These are phyloP conservation scores for Pseudocercospora vitis DNA, from an alignment of 2,329 filamentous ascomycete species.

Conservation along the genomic window DNA sequence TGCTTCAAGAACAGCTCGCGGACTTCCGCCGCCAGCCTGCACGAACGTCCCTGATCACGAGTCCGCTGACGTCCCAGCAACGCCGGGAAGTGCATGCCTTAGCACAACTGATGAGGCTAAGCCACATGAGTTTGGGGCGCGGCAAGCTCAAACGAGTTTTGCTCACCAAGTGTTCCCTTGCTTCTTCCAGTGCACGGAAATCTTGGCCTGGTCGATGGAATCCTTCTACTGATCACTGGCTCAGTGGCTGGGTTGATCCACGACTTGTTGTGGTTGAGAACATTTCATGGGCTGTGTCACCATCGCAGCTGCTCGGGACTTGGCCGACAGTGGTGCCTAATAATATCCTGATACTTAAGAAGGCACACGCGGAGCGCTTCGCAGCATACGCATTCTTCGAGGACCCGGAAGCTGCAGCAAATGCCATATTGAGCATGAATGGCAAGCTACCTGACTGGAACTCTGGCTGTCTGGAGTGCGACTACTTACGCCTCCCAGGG, in stretches of 20 bases:
- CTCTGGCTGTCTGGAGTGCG: constrained; percentile 13
- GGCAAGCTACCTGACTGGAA: constrained; percentile 22
- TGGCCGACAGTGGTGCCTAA: neutral
- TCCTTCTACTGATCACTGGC: constrained; percentile 18
- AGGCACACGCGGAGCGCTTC: neutral
- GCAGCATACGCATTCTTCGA: constrained; percentile 20
- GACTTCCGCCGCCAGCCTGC: constrained; percentile 18
- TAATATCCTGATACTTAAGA: neutral
- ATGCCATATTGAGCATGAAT: constrained; percentile 16
- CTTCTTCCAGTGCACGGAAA: neutral
- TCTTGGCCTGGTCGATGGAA: constrained; percentile 20
- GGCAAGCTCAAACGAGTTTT: constrained; percentile 20
- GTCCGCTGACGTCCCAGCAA: constrained; percentile 18
- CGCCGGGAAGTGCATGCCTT: constrained; percentile 22
- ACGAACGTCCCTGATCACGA: constrained; percentile 18
- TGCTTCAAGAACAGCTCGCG: constrained; percentile 15
- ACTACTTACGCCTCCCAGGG: constrained; percentile 19
- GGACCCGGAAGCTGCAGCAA: constrained; percentile 14
- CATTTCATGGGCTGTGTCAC: constrained; percentile 11
- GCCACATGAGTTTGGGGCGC: constrained; percentile 22
- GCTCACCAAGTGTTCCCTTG: constrained; percentile 22
- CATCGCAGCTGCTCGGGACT: neutral
- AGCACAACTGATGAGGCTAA: constrained; percentile 23
- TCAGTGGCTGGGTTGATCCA: constrained; percentile 14
- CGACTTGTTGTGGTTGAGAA: constrained; percentile 18